Evolutionary conservation across 306 rosid genomes (phyloP), one percentile per base, ranked within the genome.

Genomic region (Quercus cerris): DNA sequence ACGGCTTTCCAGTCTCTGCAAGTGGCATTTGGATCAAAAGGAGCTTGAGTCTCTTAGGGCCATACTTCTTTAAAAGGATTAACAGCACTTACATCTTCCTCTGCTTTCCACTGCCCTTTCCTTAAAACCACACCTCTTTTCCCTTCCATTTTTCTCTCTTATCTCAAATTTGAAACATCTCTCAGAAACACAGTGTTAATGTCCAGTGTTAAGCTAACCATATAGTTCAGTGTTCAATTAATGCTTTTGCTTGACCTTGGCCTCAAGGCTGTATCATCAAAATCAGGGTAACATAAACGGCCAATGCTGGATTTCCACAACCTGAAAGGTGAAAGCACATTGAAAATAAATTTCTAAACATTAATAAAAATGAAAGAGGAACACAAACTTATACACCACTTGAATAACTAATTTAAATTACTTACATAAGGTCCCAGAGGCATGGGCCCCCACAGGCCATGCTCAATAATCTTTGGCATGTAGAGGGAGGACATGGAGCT

Each of bases 1-100:
- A 94, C 0, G 97, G 91, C 77, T 94, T 92, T 69, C 98, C 91
- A 97, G 91, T 5, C 98, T 75, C 56, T 85, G 97, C 66, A 94
- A 89, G 81, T 92, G 97, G 51, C 97, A 97, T 73, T 92, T 94
- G 97, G 98, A 94, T 92, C 90, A 90, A 94, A 94, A 91, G 97
- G 97, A 92, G 97, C 97, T 94, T 93, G 94, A 94, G 76, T 94
- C 97, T 86, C 93, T 77, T 13, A 1, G 97, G 94, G 14, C 97
- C 98, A 80, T 85, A 88, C 75, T 82, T 87, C 49, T 84, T 88
- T 4, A 94, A 97, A 73, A 92, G 97, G 74, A 77, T 84, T 1
- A 89, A 41, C 19, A 92, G 84, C 19, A 94, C 92, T 31, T 92
- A 13, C 86, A 64, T 94, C 97, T 85, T 91, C 98, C 68, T 88